Percentiles rank a stretch among this genome's conserved stretches.
Conservation (phyloP, 805 yeast species). For the Kodamaea leandrae region DNA sequence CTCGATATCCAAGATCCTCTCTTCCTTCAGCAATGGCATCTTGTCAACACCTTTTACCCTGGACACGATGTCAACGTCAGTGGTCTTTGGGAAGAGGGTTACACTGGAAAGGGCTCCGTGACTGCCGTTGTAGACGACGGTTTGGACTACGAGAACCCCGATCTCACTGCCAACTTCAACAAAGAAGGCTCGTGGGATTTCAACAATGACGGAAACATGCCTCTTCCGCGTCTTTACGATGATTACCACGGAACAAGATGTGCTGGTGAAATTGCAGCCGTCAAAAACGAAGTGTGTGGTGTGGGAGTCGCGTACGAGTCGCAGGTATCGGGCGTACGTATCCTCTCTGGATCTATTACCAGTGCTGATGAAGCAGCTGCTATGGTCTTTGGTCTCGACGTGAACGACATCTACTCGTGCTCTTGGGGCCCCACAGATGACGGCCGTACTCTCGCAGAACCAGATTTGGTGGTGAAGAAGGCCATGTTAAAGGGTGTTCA, state of each 20-base stretch:
- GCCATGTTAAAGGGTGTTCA: conserved; percentile 83
- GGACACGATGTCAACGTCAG: conserved; percentile 86
- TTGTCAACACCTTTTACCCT: conserved; percentile 67
- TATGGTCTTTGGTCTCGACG: conserved; percentile 71
- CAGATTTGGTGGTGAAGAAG: conserved; percentile 71
- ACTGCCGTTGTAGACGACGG: conserved; percentile 96
- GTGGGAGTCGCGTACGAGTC: conserved; percentile 92
- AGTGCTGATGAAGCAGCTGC: conserved; percentile 91
- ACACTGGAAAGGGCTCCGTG: conserved; percentile 78
- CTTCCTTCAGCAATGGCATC: conserved; percentile 88
- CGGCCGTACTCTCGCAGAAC: conserved; percentile 83
- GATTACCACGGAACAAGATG: conserved; percentile 97
- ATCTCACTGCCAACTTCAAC: conserved; percentile 66
- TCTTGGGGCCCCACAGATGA: conserved; percentile 99
- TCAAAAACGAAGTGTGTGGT: conserved; percentile 87
- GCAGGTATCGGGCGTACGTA: conserved; percentile 85
- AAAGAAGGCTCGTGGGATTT: conserved; percentile 90
- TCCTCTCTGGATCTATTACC: conserved; percentile 75
- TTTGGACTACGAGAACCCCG: conserved; percentile 74
- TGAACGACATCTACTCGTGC: conserved; percentile 92
- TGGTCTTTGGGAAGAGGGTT: conserved; percentile 78
- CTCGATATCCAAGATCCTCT: conserved; percentile 77
- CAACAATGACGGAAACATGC: conserved; percentile 70
- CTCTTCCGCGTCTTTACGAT: conserved; percentile 74
- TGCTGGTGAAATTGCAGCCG: conserved; percentile 96